Evolutionary conservation across 306 rosid species (phyloP).

Genomic region (Ormosia semicastrata): DNA sequence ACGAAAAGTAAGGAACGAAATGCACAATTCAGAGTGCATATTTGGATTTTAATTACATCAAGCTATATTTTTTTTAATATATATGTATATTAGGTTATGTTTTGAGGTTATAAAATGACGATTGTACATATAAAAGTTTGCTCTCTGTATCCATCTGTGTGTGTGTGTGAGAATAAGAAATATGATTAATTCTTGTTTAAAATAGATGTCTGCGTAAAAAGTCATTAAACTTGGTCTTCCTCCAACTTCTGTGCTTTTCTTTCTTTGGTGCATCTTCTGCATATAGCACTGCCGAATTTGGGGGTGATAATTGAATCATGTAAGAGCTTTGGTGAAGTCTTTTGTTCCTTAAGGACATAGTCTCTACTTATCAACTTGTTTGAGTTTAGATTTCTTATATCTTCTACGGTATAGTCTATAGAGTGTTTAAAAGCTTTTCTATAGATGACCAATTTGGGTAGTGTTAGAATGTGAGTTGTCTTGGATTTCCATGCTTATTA

Average conservation of each 20-base stretch:
- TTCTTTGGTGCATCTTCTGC: neutral
- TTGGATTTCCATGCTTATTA: neutral
- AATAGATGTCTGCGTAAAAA: neutral
- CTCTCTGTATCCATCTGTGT: neutral
- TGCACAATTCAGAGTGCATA: no score
- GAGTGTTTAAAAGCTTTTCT: neutral
- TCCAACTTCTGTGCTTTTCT: neutral
- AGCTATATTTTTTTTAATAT: neutral
- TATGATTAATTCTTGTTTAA: neutral
- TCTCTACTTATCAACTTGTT: neutral
- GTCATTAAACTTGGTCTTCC: neutral
- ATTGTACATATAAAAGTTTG: neutral
- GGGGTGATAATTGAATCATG: neutral
- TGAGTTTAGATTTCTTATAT: neutral
- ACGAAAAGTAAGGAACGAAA: no score
- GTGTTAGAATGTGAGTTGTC: neutral
- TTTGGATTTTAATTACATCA: neutral
- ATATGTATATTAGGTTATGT: no score
- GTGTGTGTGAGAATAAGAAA: neutral
- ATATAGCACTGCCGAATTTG: neutral
- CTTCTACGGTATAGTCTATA: neutral
- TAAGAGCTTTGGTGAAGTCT: neutral
- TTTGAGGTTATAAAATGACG: neutral
- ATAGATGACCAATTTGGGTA: neutral
- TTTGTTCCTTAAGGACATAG: neutral